These are phyloP conservation scores for Yamadazyma atlantica DNA, from an alignment of 1,139 yeast species.

Conservation along the genomic window DNA sequence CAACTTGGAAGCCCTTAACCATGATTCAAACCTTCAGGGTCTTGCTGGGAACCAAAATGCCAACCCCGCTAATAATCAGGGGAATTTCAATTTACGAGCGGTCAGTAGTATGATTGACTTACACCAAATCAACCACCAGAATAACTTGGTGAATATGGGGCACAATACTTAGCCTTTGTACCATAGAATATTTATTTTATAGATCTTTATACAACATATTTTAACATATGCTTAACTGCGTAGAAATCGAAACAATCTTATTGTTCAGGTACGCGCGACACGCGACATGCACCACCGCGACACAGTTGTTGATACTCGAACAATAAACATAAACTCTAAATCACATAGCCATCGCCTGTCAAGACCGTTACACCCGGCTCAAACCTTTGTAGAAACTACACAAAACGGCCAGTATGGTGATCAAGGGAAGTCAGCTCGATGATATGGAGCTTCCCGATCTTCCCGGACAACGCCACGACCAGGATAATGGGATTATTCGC, in stretches of 20 bases:
- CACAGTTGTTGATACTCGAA: not conserved
- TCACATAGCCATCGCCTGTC: too few species aligned
- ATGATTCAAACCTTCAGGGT: slow-evolving; percentile 4
- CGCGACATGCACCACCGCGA: slow-evolving; percentile 1
- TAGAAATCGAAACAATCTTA: too few species aligned
- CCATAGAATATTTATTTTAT: not conserved
- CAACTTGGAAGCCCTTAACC: slow-evolving; percentile 26
- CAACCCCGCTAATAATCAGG: slow-evolving; percentile 1
- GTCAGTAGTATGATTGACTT: slow-evolving; percentile 39
- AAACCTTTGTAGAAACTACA: too few species aligned
- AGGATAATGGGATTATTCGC: slow-evolving; percentile 16
- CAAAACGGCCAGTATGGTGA: slow-evolving; percentile 12
- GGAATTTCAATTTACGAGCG: slow-evolving; percentile 24
- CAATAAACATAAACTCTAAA: not conserved
- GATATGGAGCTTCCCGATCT: slow-evolving; percentile 30
- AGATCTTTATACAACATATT: not conserved
- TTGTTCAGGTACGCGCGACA: too few species aligned
- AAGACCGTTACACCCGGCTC: too few species aligned
- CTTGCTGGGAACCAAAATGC: slow-evolving; percentile 5
- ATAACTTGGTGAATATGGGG: not conserved
- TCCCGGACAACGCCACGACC: slow-evolving; percentile 14
- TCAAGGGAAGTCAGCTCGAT: slow-evolving; percentile 10
- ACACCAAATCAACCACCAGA: slow-evolving; percentile 18
- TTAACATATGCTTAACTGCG: too few species aligned
- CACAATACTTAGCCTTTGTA: not conserved